Evolutionary conservation across 176 grass and related monocot genomes (phyloP).

Genomic region (Musa troglodytarum): DNA sequence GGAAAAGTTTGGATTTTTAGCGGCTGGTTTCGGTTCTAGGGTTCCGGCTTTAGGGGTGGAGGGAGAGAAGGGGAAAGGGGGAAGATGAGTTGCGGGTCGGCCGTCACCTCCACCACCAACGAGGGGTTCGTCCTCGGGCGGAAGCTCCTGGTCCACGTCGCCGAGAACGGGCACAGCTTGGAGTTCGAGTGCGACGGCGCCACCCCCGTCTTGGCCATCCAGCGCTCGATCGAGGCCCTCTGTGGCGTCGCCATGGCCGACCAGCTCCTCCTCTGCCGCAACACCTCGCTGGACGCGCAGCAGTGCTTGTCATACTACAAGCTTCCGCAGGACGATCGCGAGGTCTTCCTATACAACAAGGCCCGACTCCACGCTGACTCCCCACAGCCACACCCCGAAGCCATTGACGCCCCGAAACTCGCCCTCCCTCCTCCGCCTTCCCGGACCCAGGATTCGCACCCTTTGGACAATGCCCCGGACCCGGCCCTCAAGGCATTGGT

Average conservation of each 20-base stretch:
- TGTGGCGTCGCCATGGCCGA: conserved; percentile 46
- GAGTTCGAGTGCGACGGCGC: conserved; percentile 77
- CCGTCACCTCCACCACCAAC: conserved; percentile 50
- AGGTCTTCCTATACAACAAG: conserved; percentile 97
- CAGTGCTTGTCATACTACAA: conserved; percentile 67
- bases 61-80: background rate
- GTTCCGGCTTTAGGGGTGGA: background rate
- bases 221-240: conserved; percentile 47
- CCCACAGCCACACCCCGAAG: conserved; percentile 37
- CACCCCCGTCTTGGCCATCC: conserved; percentile 56
- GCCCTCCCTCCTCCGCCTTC: conserved; percentile 39
- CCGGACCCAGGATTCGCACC: conserved; percentile 30
- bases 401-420: conserved; percentile 45
- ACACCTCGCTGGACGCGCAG: conserved; percentile 56
- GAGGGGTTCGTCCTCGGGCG: conserved; percentile 47
- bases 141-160: conserved; percentile 73
- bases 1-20: conserved; percentile 3
- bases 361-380: conserved; percentile 44
- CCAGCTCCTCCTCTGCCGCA: conserved; percentile 74
- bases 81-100: conserved; percentile 84
- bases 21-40: conserved; percentile 1
- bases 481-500: conserved; percentile 71
- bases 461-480: conserved; percentile 35
- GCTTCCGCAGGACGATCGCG: conserved; percentile 66
- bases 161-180: conserved; percentile 86